phyloP scores from a whole-genome alignment of 495 filamentous ascomycete genomes.

The Penicillium roqueforti region DNA sequence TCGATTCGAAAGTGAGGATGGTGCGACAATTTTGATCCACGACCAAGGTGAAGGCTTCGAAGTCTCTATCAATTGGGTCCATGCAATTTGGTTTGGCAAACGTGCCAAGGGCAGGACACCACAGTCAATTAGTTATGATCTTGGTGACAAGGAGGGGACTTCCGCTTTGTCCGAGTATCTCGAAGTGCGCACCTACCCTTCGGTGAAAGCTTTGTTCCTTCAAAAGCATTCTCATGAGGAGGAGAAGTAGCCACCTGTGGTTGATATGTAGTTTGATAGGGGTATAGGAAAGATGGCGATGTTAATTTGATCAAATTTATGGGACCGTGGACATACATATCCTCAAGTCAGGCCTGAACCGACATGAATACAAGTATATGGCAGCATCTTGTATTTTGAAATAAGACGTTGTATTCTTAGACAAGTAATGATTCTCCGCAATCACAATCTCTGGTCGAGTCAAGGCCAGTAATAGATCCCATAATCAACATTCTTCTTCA shows the following conservation, averaged over 20 bases:
- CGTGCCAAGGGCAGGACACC: not conserved
- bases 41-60: slow-evolving; percentile 9
- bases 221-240: slow-evolving; percentile 5
- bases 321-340: not conserved
- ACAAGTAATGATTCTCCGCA: not conserved
- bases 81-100: slow-evolving; percentile 9
- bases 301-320: not conserved
- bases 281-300: not conserved
- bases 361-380: not conserved
- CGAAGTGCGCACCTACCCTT: slow-evolving; percentile 8
- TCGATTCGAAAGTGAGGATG: slow-evolving; percentile 1
- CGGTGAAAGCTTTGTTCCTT: slow-evolving; percentile 10
- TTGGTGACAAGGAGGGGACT: not conserved
- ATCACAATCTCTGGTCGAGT: not conserved
- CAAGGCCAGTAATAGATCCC: slow-evolving; percentile 29
- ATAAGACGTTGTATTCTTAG: not conserved
- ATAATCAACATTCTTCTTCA: slow-evolving; percentile 27
- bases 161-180: not conserved
- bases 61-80: slow-evolving; percentile 9
- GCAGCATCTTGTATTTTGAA: not conserved
- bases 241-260: not conserved
- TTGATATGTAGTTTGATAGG: not conserved
- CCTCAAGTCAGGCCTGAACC: not conserved
- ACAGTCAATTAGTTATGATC: not conserved
- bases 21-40: slow-evolving; percentile 8